Conservation (phyloP, 1,139 yeast genomes). For the Lodderomyces metapsilosis region DNA sequence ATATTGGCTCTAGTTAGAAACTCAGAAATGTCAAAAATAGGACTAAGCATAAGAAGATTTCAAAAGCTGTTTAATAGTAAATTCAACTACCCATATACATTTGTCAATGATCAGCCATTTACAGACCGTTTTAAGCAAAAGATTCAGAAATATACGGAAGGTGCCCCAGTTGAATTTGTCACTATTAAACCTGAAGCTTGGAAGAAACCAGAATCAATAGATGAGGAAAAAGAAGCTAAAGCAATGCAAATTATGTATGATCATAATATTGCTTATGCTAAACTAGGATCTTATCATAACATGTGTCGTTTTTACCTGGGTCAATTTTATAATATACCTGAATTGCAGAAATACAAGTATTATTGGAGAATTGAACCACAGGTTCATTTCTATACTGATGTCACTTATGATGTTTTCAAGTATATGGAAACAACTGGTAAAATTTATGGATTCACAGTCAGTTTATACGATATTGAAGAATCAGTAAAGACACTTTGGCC, state of each 20-base stretch:
- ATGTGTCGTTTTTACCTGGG: constrained; percentile 69
- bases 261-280: constrained; percentile 62
- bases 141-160: constrained; percentile 36
- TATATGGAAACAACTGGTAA: constrained; percentile 65
- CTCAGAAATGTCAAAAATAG: constrained; percentile 50
- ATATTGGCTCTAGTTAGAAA: constrained; percentile 70
- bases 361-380: constrained; percentile 86
- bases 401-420: constrained; percentile 75
- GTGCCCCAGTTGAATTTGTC: constrained; percentile 59
- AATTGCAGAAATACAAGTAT: constrained; percentile 48
- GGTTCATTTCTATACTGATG: constrained; percentile 62
- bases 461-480: constrained; percentile 66
- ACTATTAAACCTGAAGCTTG: constrained; percentile 55
- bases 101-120: constrained; percentile 70
- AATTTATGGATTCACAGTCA: constrained; percentile 68
- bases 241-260: constrained; percentile 40
- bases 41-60: constrained; percentile 53
- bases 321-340: constrained; percentile 61
- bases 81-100: constrained; percentile 78
- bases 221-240: constrained; percentile 36
- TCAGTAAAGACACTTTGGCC: constrained; percentile 68
- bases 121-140: constrained; percentile 50
- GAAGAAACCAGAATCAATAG: constrained; percentile 63
- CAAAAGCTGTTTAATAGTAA: constrained; percentile 66
- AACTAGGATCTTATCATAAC: constrained; percentile 63